Conservation (phyloP, 1,284 basidiomycete genomes). For the Phellopilus nigrolimitatus region DNA sequence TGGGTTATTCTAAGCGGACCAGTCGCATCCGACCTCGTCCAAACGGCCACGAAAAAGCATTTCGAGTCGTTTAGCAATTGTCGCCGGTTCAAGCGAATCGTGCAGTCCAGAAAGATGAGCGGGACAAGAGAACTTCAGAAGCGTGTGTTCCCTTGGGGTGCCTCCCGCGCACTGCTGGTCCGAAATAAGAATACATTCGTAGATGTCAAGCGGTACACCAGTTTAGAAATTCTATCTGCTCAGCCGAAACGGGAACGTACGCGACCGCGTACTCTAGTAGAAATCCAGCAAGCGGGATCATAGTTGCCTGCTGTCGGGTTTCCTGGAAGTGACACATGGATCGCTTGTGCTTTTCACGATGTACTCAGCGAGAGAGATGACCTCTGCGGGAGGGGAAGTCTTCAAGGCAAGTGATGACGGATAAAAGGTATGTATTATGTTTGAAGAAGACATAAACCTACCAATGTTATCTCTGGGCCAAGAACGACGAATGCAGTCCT, state of each 20-base stretch:
- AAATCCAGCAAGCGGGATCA: conserved; percentile 47
- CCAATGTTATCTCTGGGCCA: not conserved
- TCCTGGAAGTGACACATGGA: conserved; percentile 28
- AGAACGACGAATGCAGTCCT: not conserved
- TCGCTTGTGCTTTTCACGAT: conserved; percentile 14
- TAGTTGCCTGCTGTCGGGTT: conserved; percentile 24
- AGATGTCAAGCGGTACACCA: conserved; percentile 42
- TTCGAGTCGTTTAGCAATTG: not conserved
- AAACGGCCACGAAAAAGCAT: conserved; percentile 7
- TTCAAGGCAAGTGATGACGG: not conserved
- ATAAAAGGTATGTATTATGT: not conserved
- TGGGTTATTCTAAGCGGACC: conserved; percentile 23
- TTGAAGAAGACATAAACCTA: not conserved
- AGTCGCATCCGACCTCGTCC: not conserved
- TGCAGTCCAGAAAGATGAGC: conserved; percentile 22
- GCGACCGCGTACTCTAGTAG: conserved; percentile 56
- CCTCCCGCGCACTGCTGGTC: not conserved
- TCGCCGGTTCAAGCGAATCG: not conserved
- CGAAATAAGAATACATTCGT: conserved; percentile 33
- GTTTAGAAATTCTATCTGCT: conserved; percentile 36
- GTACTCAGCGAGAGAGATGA: conserved; percentile 15
- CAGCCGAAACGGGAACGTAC: conserved; percentile 39
- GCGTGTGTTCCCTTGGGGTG: conserved; percentile 22
- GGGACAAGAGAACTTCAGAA: conserved; percentile 43
- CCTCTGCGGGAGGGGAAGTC: conserved; percentile 6